Percentiles rank a stretch among this genome's conserved stretches.
Evolutionary conservation across 306 rosid genomes (phyloP).

Genomic region (Citrullus amarus): DNA sequence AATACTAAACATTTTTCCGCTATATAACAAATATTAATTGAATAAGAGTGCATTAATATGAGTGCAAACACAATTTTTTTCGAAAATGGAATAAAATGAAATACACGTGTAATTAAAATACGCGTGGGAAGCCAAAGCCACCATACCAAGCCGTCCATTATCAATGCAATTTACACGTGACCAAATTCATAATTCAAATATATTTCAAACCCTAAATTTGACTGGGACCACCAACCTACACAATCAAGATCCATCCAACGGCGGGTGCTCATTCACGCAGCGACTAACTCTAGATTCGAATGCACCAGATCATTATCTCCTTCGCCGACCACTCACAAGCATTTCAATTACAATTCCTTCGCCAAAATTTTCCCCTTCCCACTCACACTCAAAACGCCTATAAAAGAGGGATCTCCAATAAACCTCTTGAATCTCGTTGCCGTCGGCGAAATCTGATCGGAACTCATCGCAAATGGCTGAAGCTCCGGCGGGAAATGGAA

Average conservation of each 20-base stretch:
- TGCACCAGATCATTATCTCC: neutral
- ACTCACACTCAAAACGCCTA: neutral
- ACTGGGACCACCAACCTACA: neutral
- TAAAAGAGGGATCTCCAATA: neutral
- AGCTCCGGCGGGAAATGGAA: neutral
- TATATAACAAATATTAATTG: no score
- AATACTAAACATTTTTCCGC: no score
- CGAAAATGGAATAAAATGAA: no score
- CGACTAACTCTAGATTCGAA: neutral
- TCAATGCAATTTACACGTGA: neutral
- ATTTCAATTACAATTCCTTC: neutral
- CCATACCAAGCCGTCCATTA: neutral
- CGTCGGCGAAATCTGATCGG: neutral
- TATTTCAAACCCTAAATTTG: neutral
- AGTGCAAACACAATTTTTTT: no score
- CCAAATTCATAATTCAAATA: neutral
- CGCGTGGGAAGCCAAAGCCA: neutral
- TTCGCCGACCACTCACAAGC: neutral
- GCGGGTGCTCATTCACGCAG: neutral
- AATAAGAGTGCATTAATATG: no score
- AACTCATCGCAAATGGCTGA: neutral
- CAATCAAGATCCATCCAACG: neutral
- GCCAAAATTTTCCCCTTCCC: neutral
- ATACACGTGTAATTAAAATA: neutral
- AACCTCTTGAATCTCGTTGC: neutral